These are phyloP conservation scores for Aureobasidium uvarum DNA, from an alignment of 2,329 filamentous ascomycete species.

Conservation along the genomic window DNA sequence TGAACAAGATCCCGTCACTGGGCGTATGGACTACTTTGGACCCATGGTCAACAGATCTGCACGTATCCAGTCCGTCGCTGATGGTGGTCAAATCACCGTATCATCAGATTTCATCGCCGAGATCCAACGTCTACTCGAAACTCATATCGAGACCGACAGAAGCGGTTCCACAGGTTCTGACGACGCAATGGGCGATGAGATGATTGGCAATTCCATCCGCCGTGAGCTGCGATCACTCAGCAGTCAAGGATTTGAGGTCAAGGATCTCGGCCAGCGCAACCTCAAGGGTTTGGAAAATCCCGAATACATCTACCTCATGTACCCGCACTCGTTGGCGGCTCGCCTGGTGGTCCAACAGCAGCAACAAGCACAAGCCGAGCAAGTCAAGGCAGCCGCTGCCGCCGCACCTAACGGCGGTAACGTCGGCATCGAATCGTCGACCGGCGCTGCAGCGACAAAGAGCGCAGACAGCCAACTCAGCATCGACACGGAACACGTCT, in stretches of 20 bases:
- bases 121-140: conserved; percentile 85
- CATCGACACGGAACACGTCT: conserved; percentile 81
- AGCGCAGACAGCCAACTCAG: conserved; percentile 62
- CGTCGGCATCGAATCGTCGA: conserved; percentile 22
- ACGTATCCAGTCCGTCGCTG: conserved; percentile 88
- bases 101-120: conserved; percentile 97
- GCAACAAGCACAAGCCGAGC: conserved; percentile 24
- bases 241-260: conserved; percentile 92
- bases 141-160: conserved; percentile 80
- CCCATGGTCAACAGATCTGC: conserved; percentile 98
- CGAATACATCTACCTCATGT: conserved; percentile 92
- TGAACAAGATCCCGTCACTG: conserved; percentile 92
- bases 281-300: conserved; percentile 97
- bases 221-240: conserved; percentile 84
- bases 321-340: conserved; percentile 81
- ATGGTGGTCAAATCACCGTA: conserved; percentile 95
- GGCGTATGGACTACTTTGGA: conserved; percentile 98
- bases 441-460: conserved; percentile 53
- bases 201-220: conserved; percentile 71
- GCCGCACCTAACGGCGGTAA: conserved; percentile 28
- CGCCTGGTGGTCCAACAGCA: conserved; percentile 70
- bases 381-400: conserved; percentile 39
- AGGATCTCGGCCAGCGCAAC: conserved; percentile 91
- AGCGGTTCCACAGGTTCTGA: conserved; percentile 67
- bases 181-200: conserved; percentile 72